Percentiles rank a stretch among this genome's conserved stretches.
Evolutionary conservation across 1,284 basidiomycete genomes (phyloP).

Genomic region (Heterobasidion annosum): DNA sequence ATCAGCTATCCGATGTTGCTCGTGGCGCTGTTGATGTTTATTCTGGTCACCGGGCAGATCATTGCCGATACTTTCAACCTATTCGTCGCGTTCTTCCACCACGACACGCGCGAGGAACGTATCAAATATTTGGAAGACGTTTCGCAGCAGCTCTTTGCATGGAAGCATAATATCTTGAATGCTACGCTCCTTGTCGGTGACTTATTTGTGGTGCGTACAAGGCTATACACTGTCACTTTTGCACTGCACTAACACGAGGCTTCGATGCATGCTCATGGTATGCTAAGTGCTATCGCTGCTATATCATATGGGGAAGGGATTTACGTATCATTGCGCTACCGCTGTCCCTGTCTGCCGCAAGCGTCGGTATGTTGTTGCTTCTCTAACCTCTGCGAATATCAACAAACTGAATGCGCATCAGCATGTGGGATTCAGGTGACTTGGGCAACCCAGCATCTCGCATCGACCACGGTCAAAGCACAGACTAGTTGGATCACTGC

Average conservation of each 20-base stretch:
- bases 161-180: slow-evolving; percentile 10
- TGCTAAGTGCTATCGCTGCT: slow-evolving; percentile 12
- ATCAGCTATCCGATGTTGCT: slow-evolving; percentile 9
- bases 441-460: not conserved
- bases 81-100: slow-evolving; percentile 11
- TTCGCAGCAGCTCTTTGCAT: slow-evolving; percentile 8
- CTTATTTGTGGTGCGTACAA: slow-evolving; percentile 9
- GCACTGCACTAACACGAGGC: not conserved
- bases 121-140: slow-evolving; percentile 10
- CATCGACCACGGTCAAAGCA: not conserved
- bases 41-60: slow-evolving; percentile 11
- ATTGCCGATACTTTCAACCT: slow-evolving; percentile 9
- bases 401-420: not conserved
- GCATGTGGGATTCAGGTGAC: slow-evolving; percentile 2
- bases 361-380: slow-evolving; percentile 5
- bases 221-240: not conserved
- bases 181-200: slow-evolving; percentile 10
- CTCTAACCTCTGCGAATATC: not conserved
- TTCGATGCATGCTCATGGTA: not conserved
- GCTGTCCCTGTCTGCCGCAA: slow-evolving; percentile 8
- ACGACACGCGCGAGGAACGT: slow-evolving; percentile 5
- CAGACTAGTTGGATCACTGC: slow-evolving; percentile 8
- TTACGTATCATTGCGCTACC: slow-evolving; percentile 9
- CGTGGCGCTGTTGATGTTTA: slow-evolving; percentile 7
- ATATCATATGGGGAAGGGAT: slow-evolving; percentile 13